These are phyloP conservation scores for Aspergillus wentii DNA, from an alignment of 495 filamentous ascomycete genomes.

Conservation along the genomic window DNA sequence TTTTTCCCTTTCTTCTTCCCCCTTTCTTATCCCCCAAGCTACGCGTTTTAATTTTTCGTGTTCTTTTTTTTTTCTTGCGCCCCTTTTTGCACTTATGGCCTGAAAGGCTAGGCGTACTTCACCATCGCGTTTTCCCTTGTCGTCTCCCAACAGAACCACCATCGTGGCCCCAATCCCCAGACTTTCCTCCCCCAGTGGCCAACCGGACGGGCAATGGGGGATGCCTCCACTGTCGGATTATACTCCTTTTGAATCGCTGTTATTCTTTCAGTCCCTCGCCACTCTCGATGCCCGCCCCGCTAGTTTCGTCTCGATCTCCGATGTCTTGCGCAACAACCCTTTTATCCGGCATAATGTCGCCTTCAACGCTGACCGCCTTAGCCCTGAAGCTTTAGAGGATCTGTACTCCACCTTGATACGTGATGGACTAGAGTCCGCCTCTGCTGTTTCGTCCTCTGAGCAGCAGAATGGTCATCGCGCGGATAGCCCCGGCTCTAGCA, in stretches of 20 bases:
- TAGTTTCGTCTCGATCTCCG: conserved; percentile 69
- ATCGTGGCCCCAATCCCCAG: conserved; percentile 42
- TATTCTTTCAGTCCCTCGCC: conserved; percentile 83
- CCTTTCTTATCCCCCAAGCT: neutral
- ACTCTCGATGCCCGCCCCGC: conserved; percentile 57
- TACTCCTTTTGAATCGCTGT: conserved; percentile 81
- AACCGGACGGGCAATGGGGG: conserved; percentile 42
- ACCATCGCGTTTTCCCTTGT: conserved; percentile 5
- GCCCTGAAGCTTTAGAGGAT: conserved; percentile 70
- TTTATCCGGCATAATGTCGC: conserved; percentile 61
- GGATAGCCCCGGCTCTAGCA: conserved; percentile 26
- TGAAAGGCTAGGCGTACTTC: conserved; percentile 6
- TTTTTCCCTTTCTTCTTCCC: conserved; percentile 3
- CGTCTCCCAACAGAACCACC: conserved; percentile 14
- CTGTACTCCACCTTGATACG: conserved; percentile 71
- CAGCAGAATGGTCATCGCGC: conserved; percentile 22
- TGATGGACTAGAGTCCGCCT: conserved; percentile 55
- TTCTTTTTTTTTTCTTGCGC: neutral
- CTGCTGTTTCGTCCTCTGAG: conserved; percentile 3
- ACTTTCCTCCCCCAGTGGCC: conserved; percentile 35
- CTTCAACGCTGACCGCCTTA: conserved; percentile 69
- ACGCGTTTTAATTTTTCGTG: conserved; percentile 1
- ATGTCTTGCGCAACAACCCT: conserved; percentile 63
- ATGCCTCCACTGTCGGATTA: conserved; percentile 60
- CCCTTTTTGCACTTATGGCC: conserved; percentile 1